Evolutionary conservation across 139 green algal species (phyloP).

Genomic region (Chlorella sp.): DNA sequence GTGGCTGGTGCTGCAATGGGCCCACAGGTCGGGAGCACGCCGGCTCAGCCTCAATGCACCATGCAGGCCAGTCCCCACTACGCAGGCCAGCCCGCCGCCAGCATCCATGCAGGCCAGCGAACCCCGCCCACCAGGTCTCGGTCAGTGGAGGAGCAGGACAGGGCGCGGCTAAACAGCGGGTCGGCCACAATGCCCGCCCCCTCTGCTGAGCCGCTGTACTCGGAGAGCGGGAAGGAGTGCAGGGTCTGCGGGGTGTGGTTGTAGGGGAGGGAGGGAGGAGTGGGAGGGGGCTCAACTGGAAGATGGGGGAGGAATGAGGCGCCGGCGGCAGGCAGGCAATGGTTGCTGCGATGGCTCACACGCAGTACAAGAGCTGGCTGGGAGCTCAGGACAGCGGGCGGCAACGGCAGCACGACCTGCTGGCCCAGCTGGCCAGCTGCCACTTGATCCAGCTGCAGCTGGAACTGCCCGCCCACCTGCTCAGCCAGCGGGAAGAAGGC

Average conservation of each 20-base stretch:
- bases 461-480: slow-evolving; percentile 15
- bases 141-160: slow-evolving; percentile 14
- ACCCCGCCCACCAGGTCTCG: slow-evolving; percentile 27
- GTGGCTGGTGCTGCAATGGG: no score
- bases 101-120: no score
- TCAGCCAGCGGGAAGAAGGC: slow-evolving; percentile 39
- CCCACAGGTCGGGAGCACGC: background rate
- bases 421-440: no score
- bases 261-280: background rate
- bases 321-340: background rate
- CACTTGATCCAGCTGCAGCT: no score
- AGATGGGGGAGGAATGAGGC: background rate
- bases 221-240: slow-evolving; percentile 41
- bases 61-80: no score
- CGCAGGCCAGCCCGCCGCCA: no score
- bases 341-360: background rate
- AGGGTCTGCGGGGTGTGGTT: background rate
- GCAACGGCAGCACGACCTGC: background rate
- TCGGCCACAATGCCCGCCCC: slow-evolving; percentile 30
- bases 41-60: no score
- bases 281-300: background rate
- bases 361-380: background rate
- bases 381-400: background rate
- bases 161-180: slow-evolving; percentile 40
- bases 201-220: slow-evolving; percentile 8